Evolutionary conservation across 768 basidiomycete species (phyloP).

Genomic region (Pholiota conissans): DNA sequence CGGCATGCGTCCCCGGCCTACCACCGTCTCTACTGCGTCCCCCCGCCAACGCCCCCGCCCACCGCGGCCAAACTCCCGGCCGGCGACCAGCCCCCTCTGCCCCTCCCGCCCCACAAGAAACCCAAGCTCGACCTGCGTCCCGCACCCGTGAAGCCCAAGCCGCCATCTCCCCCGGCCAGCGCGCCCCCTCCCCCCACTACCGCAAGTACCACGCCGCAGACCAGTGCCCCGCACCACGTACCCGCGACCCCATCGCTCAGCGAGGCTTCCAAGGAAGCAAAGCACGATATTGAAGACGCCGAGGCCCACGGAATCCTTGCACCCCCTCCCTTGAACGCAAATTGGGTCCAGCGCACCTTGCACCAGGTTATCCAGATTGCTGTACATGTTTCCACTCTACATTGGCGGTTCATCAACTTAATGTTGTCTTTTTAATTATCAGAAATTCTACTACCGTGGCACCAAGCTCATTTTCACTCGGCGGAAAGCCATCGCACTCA

Average conservation of each 20-base stretch:
- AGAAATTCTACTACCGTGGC: slow-evolving; percentile 88
- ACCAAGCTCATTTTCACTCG: slow-evolving; percentile 71
- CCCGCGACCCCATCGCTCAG: slow-evolving; percentile 22
- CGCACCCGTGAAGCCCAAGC: slow-evolving; percentile 48
- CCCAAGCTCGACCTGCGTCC: slow-evolving; percentile 62
- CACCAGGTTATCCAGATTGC: slow-evolving; percentile 50
- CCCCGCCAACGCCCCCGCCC: slow-evolving; percentile 14
- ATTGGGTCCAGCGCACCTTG: slow-evolving; percentile 48
- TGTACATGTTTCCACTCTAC: slow-evolving; percentile 24
- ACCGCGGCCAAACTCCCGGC: slow-evolving; percentile 2
- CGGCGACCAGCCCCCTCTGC: slow-evolving; percentile 9
- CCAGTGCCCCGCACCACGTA: slow-evolving; percentile 9
- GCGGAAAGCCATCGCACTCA: slow-evolving; percentile 50
- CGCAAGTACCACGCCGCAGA: too few species aligned
- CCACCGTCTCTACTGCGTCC: slow-evolving; percentile 20
- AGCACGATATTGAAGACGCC: slow-evolving; percentile 66
- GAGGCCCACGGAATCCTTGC: slow-evolving; percentile 65
- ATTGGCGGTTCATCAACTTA: background rate
- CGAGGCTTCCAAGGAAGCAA: slow-evolving; percentile 49
- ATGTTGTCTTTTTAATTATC: background rate
- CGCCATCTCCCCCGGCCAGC: slow-evolving; percentile 23
- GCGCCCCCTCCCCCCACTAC: slow-evolving; percentile 18
- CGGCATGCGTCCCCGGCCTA: background rate
- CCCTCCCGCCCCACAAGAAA: slow-evolving; percentile 37
- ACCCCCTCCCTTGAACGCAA: slow-evolving; percentile 65